phyloP scores from a whole-genome alignment of 805 yeast genomes.

The Wickerhamiella vanderwaltii region DNA sequence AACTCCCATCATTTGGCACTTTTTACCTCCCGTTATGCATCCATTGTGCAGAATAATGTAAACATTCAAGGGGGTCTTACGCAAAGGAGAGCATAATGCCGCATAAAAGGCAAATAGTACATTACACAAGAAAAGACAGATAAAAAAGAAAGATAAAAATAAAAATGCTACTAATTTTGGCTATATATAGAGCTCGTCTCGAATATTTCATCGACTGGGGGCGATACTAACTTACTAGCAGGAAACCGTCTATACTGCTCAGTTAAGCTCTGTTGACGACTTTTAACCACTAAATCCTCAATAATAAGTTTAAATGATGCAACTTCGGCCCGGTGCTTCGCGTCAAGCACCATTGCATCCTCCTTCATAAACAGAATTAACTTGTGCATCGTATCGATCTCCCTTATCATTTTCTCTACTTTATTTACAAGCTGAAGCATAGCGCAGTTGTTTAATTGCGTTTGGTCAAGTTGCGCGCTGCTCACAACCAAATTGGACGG shows the following conservation, averaged over 20 bases:
- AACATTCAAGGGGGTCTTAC: too few species aligned
- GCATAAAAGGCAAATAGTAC: too few species aligned
- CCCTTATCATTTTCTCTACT: neutral
- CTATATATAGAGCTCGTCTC: too few species aligned
- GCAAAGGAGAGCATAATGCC: too few species aligned
- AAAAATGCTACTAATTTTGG: too few species aligned
- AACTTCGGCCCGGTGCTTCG: neutral
- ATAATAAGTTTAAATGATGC: neutral
- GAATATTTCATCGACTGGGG: too few species aligned
- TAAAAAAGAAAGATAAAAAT: too few species aligned
- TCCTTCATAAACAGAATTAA: neutral
- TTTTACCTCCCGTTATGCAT: too few species aligned
- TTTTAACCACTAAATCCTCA: neutral
- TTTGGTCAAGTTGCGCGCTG: neutral
- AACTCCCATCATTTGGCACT: too few species aligned
- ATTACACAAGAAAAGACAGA: too few species aligned
- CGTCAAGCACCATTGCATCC: neutral
- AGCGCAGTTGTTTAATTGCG: neutral
- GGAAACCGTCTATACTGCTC: neutral
- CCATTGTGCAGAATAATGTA: too few species aligned
- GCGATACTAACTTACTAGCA: neutral
- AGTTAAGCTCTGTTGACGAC: neutral
- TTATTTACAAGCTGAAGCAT: neutral
- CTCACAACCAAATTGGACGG: neutral
- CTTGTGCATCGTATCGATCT: neutral